Evolutionary conservation across 257 asterid genomes (phyloP), one percentile per base, ranked within the genome.

Genomic region (Solanum pinnatisectum): DNA sequence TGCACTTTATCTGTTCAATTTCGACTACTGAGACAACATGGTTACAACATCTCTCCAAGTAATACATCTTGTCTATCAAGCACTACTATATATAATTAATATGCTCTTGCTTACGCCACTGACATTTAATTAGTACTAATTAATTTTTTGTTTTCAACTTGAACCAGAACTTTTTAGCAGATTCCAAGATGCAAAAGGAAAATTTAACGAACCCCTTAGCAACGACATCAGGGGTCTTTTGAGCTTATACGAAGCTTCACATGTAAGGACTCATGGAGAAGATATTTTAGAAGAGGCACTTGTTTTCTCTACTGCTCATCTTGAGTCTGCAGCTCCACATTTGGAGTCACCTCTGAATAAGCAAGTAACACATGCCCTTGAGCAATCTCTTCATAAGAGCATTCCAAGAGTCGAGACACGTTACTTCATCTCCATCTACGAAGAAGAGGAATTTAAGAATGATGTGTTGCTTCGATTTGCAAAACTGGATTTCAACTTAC

Each of bases 1-100:
- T 63, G 32, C 49, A 85, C 77, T 20, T 56, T 46, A 27, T 88
- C 93, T 5, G 90, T 90, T 35, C 90, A 86, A 32, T 91, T 90
- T 76, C 90, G 92, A 59, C 12, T 91, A 5, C 68, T 90, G 3
- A 91, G 95, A 49, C 93, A 91, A 76, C 95, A 90, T 40, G 94
- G 94, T 88, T 82, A 84, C 73, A 76, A 67, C 56, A 86, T 91
- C 33, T 87, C 92, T 20, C 77, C 90, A 13, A 90, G 94, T 65
- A 22, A 8, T 52, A 52, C 3, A 52, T 52, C 23, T 46, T 18
- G 2, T 20, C 23, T 52, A 49, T 49, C 22, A 49, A 49, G 8
- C 59, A 14, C 22, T 14, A 49, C 59, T 42, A 44, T 44, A 44
- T 30, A 30, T 30, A 30, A 30, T 30, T 30, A 30, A 30, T 30